Evolutionary conservation across 164 flowering plant species (phyloP).

Genomic region (Houttuynia cordata): DNA sequence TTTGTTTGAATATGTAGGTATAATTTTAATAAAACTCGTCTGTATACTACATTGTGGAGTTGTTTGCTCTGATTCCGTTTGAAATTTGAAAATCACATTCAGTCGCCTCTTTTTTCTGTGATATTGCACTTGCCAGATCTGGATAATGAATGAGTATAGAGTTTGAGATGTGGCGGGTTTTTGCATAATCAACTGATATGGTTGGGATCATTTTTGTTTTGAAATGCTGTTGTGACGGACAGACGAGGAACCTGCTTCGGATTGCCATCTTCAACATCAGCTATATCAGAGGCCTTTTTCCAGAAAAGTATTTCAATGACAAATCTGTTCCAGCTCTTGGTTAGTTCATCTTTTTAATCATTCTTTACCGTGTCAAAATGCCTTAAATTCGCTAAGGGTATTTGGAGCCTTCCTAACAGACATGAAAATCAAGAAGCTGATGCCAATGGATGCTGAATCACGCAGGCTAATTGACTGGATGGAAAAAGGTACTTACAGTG

Average conservation of each 20-base stretch:
- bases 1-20: too few relatives aligned
- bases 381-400: background rate
- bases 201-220: too few relatives aligned
- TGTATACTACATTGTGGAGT: too few relatives aligned
- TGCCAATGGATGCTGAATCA: slow-evolving; percentile 93
- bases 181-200: too few relatives aligned
- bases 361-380: background rate
- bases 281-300: slow-evolving; percentile 91
- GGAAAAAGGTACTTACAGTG: slow-evolving; percentile 60
- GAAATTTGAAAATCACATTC: too few relatives aligned
- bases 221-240: background rate
- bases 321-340: slow-evolving; percentile 92
- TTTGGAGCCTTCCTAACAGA: slow-evolving; percentile 24
- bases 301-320: slow-evolving; percentile 89
- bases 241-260: slow-evolving; percentile 91
- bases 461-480: slow-evolving; percentile 92
- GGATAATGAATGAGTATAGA: too few relatives aligned
- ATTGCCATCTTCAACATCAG: slow-evolving; percentile 94
- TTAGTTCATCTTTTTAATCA: slow-evolving; percentile 10
- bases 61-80: too few relatives aligned
- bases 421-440: slow-evolving; percentile 92
- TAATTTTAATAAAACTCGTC: too few relatives aligned
- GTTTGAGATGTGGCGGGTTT: too few relatives aligned
- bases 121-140: too few relatives aligned
- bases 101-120: too few relatives aligned